These are phyloP conservation scores for Naganishia randhawae DNA, from an alignment of 768 basidiomycete genomes.

Conservation along the genomic window DNA sequence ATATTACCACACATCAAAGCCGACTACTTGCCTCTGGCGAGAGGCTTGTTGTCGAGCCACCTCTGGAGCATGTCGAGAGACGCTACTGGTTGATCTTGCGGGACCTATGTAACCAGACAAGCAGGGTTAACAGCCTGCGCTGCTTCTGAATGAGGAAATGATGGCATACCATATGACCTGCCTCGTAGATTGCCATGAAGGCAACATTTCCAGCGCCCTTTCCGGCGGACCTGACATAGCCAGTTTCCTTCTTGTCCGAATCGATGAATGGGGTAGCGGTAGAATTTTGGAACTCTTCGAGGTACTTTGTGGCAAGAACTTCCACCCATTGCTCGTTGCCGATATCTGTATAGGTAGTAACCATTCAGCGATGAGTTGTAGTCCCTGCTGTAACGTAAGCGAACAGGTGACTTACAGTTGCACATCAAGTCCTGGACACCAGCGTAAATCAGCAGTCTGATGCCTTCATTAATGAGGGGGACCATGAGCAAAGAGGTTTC, in stretches of 20 bases:
- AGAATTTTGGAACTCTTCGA: constrained; percentile 60
- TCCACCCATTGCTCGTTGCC: constrained; percentile 60
- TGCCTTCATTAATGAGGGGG: constrained; percentile 73
- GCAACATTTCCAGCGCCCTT: constrained; percentile 77
- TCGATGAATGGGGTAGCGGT: constrained; percentile 58
- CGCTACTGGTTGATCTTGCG: constrained; percentile 82
- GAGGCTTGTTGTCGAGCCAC: constrained; percentile 52
- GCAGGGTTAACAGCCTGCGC: background rate
- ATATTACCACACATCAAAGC: background rate
- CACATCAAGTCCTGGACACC: constrained; percentile 73
- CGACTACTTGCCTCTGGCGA: constrained; percentile 36
- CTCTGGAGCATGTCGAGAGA: constrained; percentile 60
- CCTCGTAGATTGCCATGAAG: constrained; percentile 70
- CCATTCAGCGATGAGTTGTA: background rate
- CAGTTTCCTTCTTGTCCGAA: constrained; percentile 59
- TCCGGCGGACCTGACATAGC: constrained; percentile 68
- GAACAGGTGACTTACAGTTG: constrained; percentile 61
- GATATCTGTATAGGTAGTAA: constrained; percentile 27
- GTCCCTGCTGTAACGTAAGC: background rate
- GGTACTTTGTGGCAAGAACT: constrained; percentile 62
- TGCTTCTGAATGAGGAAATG: too few relatives aligned
- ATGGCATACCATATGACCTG: constrained; percentile 61
- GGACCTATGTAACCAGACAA: constrained; percentile 60
- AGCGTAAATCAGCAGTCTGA: constrained; percentile 83
- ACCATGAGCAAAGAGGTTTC: constrained; percentile 75